These are phyloP conservation scores for Chaetomium fimeti DNA, from an alignment of 495 filamentous ascomycete species.

Conservation along the genomic window DNA sequence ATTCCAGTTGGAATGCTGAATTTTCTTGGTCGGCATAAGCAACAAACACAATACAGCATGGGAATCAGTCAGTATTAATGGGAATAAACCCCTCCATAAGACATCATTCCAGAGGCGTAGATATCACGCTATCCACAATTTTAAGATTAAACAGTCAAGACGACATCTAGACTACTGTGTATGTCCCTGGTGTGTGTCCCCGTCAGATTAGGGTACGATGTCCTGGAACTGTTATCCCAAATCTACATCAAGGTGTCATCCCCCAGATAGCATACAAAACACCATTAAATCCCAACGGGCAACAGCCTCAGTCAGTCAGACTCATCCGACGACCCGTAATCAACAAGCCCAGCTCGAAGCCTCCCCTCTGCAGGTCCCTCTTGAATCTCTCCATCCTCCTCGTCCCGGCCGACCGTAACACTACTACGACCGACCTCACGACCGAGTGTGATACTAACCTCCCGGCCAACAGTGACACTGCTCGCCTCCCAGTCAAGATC, in stretches of 20 bases:
- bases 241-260: neutral
- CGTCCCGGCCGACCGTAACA: neutral
- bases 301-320: neutral
- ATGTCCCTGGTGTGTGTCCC: no score
- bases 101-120: no score
- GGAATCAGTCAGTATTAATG: no score
- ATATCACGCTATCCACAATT: no score
- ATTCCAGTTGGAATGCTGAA: no score
- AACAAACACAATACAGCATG: no score
- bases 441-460: neutral
- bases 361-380: neutral
- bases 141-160: no score
- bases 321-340: constrained; percentile 25
- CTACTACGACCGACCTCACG: neutral
- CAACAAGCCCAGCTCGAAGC: constrained; percentile 16
- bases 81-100: no score
- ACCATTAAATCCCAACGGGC: neutral
- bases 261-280: neutral
- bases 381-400: constrained; percentile 7
- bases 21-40: no score
- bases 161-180: no score
- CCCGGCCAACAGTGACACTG: neutral
- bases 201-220: no score
- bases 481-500: neutral
- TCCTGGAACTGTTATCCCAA: no score